These are phyloP conservation scores for Microcera coccophila DNA, from an alignment of 2,329 filamentous ascomycete genomes.

Conservation along the genomic window DNA sequence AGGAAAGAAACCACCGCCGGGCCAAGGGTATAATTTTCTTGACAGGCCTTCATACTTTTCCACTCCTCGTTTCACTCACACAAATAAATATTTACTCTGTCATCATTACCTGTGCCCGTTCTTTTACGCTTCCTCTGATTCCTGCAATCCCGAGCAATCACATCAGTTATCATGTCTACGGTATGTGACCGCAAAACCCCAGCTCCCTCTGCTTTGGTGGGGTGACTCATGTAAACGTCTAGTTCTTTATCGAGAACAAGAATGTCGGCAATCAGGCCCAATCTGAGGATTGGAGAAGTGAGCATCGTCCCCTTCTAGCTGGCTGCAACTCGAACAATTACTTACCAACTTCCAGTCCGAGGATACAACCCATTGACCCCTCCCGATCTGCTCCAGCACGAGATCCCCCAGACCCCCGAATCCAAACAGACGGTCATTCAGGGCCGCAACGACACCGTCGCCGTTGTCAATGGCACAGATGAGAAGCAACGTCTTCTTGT, in stretches of 20 bases:
- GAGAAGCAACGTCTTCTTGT: conserved; percentile 60
- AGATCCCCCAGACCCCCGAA: conserved; percentile 63
- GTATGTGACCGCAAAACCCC: conserved; percentile 18
- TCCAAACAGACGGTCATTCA: conserved; percentile 59
- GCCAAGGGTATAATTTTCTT: conserved; percentile 17
- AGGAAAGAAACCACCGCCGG: conserved; percentile 26
- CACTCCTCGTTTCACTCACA: conserved; percentile 1
- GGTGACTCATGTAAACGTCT: conserved; percentile 28
- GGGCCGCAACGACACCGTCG: conserved; percentile 60
- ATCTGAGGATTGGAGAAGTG: conserved; percentile 81
- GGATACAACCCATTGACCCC: conserved; percentile 92
- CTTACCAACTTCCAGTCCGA: conserved; percentile 53
- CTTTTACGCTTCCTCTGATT: conserved; percentile 4
- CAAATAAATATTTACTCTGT: no score
- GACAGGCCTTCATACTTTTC: background rate
- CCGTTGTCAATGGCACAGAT: conserved; percentile 65
- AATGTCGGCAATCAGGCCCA: conserved; percentile 70
- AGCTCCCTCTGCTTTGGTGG: conserved; percentile 11
- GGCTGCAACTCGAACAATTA: conserved; percentile 4
- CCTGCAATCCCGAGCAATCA: conserved; percentile 12
- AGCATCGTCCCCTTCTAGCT: conserved; percentile 29
- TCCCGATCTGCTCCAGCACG: conserved; percentile 90
- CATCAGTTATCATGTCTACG: conserved; percentile 22
- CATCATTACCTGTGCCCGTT: no score
- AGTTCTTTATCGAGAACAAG: conserved; percentile 74